Evolutionary conservation across 305 asterid species (phyloP).

Genomic region (Solanum hybrid): DNA sequence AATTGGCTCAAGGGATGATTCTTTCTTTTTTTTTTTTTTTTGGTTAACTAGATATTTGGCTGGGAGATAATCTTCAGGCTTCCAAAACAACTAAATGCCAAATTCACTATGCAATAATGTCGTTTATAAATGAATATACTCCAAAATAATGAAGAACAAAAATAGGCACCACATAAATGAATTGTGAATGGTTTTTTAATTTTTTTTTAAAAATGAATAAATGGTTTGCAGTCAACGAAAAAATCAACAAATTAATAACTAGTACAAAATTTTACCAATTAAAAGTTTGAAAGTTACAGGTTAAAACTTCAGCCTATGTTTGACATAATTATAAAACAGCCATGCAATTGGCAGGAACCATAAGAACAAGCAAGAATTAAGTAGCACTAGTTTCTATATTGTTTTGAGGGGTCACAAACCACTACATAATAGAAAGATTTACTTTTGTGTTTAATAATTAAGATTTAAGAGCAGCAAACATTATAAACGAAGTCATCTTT

Average conservation of each 20-base stretch:
- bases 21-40: background rate
- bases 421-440: background rate
- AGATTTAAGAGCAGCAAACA: background rate
- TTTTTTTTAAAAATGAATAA: background rate
- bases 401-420: background rate
- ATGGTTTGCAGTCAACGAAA: background rate
- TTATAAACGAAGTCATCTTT: background rate
- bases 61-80: background rate
- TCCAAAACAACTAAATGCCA: background rate
- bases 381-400: background rate
- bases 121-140: background rate
- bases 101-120: background rate
- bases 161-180: background rate
- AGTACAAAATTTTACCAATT: background rate
- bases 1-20: background rate
- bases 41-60: background rate
- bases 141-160: background rate
- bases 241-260: background rate
- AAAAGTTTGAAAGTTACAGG: background rate
- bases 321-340: background rate
- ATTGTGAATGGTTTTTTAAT: background rate
- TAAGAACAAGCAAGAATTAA: background rate
- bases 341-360: background rate
- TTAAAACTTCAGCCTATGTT: background rate
- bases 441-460: background rate